phyloP scores from a whole-genome alignment of 1,284 basidiomycete genomes.

The Bjerkandera adusta region DNA sequence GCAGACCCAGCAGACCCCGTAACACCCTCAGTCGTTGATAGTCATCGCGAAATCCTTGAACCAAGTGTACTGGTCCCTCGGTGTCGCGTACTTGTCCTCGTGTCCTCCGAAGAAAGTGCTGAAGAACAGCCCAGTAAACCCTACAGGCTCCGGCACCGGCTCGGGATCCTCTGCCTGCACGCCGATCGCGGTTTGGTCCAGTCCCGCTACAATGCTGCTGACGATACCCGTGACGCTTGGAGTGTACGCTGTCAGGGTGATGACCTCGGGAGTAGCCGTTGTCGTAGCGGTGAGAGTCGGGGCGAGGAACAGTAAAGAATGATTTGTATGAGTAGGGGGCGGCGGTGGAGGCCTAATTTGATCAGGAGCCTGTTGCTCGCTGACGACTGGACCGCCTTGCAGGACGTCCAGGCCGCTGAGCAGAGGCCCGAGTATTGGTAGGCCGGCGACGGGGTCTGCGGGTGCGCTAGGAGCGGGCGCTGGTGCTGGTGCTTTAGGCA shows the following conservation, averaged over 20 bases:
- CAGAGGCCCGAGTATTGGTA: neutral
- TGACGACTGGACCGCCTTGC: too few species aligned
- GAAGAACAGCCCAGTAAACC: constrained; percentile 70
- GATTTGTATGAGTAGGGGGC: neutral
- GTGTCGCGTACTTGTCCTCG: constrained; percentile 58
- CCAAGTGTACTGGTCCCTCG: constrained; percentile 70
- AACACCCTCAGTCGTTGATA: constrained; percentile 14
- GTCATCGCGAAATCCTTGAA: constrained; percentile 63
- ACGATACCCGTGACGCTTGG: constrained; percentile 18
- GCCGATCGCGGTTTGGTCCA: neutral
- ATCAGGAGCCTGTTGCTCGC: too few species aligned
- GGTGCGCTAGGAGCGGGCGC: neutral
- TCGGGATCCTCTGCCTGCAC: neutral
- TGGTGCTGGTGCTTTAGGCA: neutral
- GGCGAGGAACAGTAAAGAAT: too few species aligned
- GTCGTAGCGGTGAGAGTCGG: constrained; percentile 17
- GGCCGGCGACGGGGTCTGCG: neutral
- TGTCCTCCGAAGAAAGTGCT: constrained; percentile 84
- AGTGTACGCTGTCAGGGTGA: constrained; percentile 22
- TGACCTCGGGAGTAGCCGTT: constrained; percentile 12
- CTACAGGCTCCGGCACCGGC: constrained; percentile 38
- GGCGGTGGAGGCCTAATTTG: neutral
- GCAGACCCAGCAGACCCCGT: neutral
- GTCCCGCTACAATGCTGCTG: constrained; percentile 16
- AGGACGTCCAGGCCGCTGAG: too few species aligned